phyloP scores from a whole-genome alignment of 805 yeast genomes.

The Metschnikowia amazonensis region DNA sequence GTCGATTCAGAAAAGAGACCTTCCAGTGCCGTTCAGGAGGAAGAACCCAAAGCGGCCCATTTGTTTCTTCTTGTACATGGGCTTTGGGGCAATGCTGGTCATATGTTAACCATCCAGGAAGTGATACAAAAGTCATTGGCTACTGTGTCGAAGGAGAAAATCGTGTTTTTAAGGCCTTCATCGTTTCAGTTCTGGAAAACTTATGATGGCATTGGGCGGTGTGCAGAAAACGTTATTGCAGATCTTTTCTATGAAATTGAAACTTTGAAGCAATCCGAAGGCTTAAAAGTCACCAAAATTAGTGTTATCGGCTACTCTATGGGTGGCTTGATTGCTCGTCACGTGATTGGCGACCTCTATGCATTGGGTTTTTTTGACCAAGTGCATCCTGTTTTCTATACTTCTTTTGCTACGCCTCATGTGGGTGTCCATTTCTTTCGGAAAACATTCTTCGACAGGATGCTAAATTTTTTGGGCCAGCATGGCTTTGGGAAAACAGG shows the following conservation, averaged over 20 bases:
- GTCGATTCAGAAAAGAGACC: neutral
- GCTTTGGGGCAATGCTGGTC: conserved; percentile 74
- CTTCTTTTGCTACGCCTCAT: conserved; percentile 54
- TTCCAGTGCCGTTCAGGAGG: neutral
- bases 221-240: conserved; percentile 32
- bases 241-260: conserved; percentile 42
- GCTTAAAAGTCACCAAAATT: conserved; percentile 50
- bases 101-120: conserved; percentile 57
- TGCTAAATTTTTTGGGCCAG: conserved; percentile 33
- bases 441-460: conserved; percentile 27
- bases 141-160: conserved; percentile 24
- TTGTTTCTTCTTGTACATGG: conserved; percentile 41
- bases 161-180: conserved; percentile 37
- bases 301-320: conserved; percentile 84
- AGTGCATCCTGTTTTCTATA: conserved; percentile 57
- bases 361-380: conserved; percentile 49
- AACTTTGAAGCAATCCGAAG: conserved; percentile 28
- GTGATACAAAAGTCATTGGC: conserved; percentile 37
- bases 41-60: conserved; percentile 23
- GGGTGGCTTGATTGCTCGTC: conserved; percentile 83
- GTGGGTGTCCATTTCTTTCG: conserved; percentile 48
- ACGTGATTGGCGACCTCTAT: conserved; percentile 69
- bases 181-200: conserved; percentile 43
- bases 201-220: conserved; percentile 38
- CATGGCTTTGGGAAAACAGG: conserved; percentile 38